Evolutionary conservation across 2,329 filamentous ascomycete genomes (phyloP).

Genomic region (Fusarium denticulatum): DNA sequence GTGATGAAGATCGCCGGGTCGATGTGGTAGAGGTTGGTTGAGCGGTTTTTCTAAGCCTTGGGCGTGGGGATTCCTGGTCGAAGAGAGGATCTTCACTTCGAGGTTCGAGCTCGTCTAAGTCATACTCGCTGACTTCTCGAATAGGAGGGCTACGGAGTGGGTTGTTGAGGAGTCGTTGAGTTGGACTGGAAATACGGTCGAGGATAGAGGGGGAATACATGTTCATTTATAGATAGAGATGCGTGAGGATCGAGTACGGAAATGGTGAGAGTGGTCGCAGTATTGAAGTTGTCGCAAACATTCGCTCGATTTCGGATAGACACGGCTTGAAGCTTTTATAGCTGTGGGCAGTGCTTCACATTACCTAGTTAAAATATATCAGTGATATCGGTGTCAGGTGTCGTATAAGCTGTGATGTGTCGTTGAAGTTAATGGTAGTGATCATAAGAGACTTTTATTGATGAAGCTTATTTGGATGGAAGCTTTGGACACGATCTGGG

Average conservation of each 20-base stretch:
- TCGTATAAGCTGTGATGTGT: neutral
- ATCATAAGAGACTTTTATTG: conserved; percentile 4
- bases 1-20: conserved; percentile 27
- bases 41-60: conserved; percentile 33
- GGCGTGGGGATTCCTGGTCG: conserved; percentile 35
- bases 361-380: neutral
- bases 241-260: neutral
- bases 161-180: conserved; percentile 39
- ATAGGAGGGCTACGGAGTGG: conserved; percentile 41
- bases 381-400: too few relatives aligned
- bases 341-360: neutral
- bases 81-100: conserved; percentile 45
- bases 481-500: conserved; percentile 28
- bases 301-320: conserved; percentile 16
- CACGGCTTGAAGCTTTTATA: neutral
- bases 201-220: conserved; percentile 46
- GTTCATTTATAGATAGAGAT: neutral
- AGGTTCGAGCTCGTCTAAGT: conserved; percentile 53
- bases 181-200: conserved; percentile 42
- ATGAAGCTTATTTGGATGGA: conserved; percentile 5
- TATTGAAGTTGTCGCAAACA: conserved; percentile 15
- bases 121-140: conserved; percentile 48
- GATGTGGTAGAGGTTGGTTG: conserved; percentile 4
- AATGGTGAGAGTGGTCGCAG: neutral
- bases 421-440: neutral